Base-by-base conservation (phyloP, 139 green algal species). In the Edaphochlamys debaryana region DNA sequence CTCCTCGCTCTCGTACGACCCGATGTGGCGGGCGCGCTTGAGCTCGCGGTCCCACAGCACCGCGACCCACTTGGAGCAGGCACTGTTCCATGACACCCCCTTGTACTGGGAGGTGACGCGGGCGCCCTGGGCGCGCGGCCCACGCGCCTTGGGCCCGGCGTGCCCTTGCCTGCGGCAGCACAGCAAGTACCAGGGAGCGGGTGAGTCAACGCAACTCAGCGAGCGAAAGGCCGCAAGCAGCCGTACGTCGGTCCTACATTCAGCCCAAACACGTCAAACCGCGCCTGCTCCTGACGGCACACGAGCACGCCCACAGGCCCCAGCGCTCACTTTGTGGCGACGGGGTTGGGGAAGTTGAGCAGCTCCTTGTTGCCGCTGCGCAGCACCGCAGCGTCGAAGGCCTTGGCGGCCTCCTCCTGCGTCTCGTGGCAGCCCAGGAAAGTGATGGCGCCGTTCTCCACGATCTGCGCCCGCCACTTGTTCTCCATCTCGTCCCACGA, bases 1-100 rank as follows among this genome's bases (percentile, higher is more conserved):
- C 81, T 91, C 83, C 72, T 95, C 92, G 2, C 50, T 68, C 62
- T 91, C 87, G 71, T 89, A 95, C 80, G 88, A 91, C n/a, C 92
- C 91, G 37, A 95, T 89, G 83, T 95, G 91, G 42, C 90, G 86
- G 17, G 89, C 89, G 25, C 88, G 86, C 69, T 90, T 90, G 37
- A 87, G 84, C 84, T 88, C 89, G 30, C 89, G 71, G 79, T 93
- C 89, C 89, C 89, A 93, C 9, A 93, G 85, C 50, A 93, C 89
- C 27, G 89, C 89, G 41, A 90, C 89, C 89, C 89, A 93, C 74
- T 89, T 90, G 25, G 76, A 87, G 74, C 87, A 91, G 6, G 85
- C 85, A 41, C 71, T 85, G 67, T 90, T 93, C 89, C 89, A 93
- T 34, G 82, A 89, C 30, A 93, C 89, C 42, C 89, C 89, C 79